Evolutionary conservation across 2,329 filamentous ascomycete species (phyloP).

Genomic region (Massarina eburnea): DNA sequence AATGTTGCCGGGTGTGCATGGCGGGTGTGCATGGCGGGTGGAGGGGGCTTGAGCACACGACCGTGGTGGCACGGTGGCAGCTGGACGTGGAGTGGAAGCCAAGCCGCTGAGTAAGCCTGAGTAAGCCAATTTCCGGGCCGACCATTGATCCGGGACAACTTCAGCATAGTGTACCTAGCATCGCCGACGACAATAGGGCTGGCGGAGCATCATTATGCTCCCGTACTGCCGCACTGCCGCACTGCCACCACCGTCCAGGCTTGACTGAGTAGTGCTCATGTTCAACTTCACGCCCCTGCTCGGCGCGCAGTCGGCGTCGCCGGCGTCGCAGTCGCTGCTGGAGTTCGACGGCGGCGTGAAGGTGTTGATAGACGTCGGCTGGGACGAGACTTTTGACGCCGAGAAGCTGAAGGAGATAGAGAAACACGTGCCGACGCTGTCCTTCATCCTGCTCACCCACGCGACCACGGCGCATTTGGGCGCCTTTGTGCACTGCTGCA

Average conservation of each 20-base stretch:
- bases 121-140: not conserved
- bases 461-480: constrained; percentile 89
- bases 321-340: constrained; percentile 90
- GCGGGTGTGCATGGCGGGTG: no score
- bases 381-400: constrained; percentile 89
- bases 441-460: constrained; percentile 91
- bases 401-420: constrained; percentile 84
- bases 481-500: constrained; percentile 95
- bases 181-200: not conserved
- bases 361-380: constrained; percentile 90
- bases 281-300: constrained; percentile 94
- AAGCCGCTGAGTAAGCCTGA: not conserved
- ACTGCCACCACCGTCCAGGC: constrained; percentile 12
- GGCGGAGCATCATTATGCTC: not conserved
- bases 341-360: constrained; percentile 97
- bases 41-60: no score
- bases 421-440: constrained; percentile 90
- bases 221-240: not conserved
- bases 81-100: no score
- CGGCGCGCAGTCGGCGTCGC: constrained; percentile 83
- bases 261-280: no score
- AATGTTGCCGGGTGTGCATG: no score
- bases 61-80: no score
- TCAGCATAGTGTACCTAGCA: not conserved
- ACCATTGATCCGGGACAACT: not conserved